A percentile compares a stretch with the other conserved stretches of the same genome.
These are phyloP conservation scores for Cryptosporidium tyzzeri DNA, from an alignment of 169 alveolate species.

Conservation along the genomic window DNA sequence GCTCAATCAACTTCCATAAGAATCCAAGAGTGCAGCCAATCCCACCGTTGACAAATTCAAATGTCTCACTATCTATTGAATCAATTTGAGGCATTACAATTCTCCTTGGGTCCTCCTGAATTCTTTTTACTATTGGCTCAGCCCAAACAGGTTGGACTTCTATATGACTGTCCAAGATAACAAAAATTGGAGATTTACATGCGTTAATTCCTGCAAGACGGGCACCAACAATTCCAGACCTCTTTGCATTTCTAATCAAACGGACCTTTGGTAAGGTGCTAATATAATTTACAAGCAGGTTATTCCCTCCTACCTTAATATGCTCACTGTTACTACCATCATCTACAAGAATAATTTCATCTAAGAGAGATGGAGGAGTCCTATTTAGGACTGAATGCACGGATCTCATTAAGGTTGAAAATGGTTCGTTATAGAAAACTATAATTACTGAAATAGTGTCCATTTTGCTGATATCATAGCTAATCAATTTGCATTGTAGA, in stretches of 20 bases:
- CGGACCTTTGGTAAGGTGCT: conserved; percentile 77
- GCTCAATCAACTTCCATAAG: conserved; percentile 82
- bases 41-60: conserved; percentile 80
- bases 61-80: conserved; percentile 80
- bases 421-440: conserved; percentile 81
- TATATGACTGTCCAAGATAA: conserved; percentile 82
- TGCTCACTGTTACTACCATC: conserved; percentile 78
- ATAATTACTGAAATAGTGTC: conserved; percentile 80
- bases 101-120: conserved; percentile 76
- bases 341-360: conserved; percentile 80
- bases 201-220: conserved; percentile 81
- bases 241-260: conserved; percentile 76
- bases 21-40: conserved; percentile 83
- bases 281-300: conserved; percentile 69
- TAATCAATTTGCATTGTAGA: conserved; percentile 44
- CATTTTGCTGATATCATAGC: conserved; percentile 68
- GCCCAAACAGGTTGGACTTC: conserved; percentile 82
- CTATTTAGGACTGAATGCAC: conserved; percentile 80
- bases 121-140: conserved; percentile 81
- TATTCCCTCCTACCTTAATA: conserved; percentile 58
- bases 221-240: conserved; percentile 83
- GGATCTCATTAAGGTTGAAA: conserved; percentile 80
- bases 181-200: conserved; percentile 77
- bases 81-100: conserved; percentile 84
- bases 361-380: conserved; percentile 80